Base-by-base conservation (phyloP, 176 grass and related monocot species). In the Dactylis glomerata region DNA sequence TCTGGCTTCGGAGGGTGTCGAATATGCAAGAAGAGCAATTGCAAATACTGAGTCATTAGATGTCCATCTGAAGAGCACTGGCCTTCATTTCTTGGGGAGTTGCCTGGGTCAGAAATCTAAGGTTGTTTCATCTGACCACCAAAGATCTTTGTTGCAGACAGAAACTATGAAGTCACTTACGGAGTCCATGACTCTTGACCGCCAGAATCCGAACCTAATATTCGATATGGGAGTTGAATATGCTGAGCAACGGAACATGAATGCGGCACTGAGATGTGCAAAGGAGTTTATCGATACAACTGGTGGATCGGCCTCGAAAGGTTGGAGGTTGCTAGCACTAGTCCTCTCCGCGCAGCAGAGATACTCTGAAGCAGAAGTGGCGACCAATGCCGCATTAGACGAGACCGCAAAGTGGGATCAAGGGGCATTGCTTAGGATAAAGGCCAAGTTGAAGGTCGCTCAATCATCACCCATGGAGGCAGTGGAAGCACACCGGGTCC, bases 361-460 rank as follows among this genome's bases (percentile, higher is more conserved):
- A 61, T 94, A 89, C 62, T 70, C 37, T 0, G 96, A 98, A 59
- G 93, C 93, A 61, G 87, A 92, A 88, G 84, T 98, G 6, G 96
- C 92, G 14, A 90, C 86, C 0, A 86, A 92, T 68, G 93, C 96
- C 14, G 93, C 96, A 52, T 78, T 98, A 42, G 91, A 98, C 68
- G 96, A 96, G 77, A 98, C 89, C 32, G 75, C 77, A 82, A 96
- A 95, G 75, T 92, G 84, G 88, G 93, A 96, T 40, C 96, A 98
- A 83, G 96, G 96, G 30, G 68, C 87, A 20, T 68, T 98, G 47
- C 89, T 99, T 37, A 96, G 88, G 78, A 83, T 99, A 68, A 99
- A 88, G 83, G 93, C 93, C 73, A 96, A 96, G 76, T 9, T 99
- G 59, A 99, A 99, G 82, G 88, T 95, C 56, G 92, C 88, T 66